Evolutionary conservation across 2,329 filamentous ascomycete genomes (phyloP).

Genomic region (Cordyceps cicadae): DNA sequence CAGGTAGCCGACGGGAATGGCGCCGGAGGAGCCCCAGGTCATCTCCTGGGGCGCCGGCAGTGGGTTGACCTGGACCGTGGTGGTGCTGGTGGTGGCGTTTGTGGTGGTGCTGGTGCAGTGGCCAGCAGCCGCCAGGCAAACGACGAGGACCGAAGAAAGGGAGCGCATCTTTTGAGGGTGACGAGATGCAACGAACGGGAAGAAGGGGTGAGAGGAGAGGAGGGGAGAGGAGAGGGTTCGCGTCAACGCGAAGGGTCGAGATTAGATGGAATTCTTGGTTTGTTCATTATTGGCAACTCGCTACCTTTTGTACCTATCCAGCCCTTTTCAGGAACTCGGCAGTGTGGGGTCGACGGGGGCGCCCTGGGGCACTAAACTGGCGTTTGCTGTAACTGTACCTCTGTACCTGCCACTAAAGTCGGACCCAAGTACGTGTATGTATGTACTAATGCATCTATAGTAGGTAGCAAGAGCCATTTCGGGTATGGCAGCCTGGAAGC

Average conservation of each 20-base stretch:
- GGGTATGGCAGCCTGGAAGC: too few relatives aligned
- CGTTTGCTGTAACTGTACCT: not conserved
- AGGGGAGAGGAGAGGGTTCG: not conserved
- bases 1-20: slow-evolving; percentile 15
- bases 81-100: too few relatives aligned
- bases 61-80: slow-evolving; percentile 20
- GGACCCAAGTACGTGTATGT: too few relatives aligned
- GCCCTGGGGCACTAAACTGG: not conserved
- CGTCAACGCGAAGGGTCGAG: not conserved
- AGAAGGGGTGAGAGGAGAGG: too few relatives aligned
- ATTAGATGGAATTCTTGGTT: not conserved
- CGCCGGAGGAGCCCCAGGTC: slow-evolving; percentile 19
- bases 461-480: too few relatives aligned
- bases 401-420: too few relatives aligned
- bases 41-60: slow-evolving; percentile 20
- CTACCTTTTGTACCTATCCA: not conserved
- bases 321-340: not conserved
- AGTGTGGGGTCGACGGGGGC: not conserved
- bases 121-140: slow-evolving; percentile 2
- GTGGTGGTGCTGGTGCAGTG: too few relatives aligned
- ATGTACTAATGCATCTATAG: too few relatives aligned
- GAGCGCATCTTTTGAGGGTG: not conserved
- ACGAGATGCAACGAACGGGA: not conserved
- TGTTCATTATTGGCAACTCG: not conserved
- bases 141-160: not conserved